Evolutionary conservation across 2,329 filamentous ascomycete species (phyloP).

Genomic region (Bipolaris zeicola): DNA sequence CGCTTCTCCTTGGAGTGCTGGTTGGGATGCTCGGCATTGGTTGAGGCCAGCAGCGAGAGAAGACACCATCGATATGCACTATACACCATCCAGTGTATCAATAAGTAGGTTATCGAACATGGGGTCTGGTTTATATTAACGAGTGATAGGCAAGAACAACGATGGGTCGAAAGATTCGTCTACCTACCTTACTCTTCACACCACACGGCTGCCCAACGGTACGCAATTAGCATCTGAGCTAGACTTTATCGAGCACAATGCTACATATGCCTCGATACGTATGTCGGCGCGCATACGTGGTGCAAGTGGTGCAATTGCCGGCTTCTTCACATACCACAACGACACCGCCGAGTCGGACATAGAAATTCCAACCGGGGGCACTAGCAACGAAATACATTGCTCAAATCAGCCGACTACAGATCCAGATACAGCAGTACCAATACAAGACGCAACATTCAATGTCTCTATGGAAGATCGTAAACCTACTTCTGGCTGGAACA

Average conservation of each 20-base stretch:
- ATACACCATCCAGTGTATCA: slow-evolving; percentile 6
- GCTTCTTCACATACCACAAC: slow-evolving; percentile 20
- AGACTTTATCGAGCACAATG: slow-evolving; percentile 16
- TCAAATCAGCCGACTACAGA: slow-evolving; percentile 18
- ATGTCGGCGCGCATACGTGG: slow-evolving; percentile 16
- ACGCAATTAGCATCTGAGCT: slow-evolving; percentile 14
- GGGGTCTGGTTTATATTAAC: not conserved
- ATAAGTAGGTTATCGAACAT: slow-evolving; percentile 8
- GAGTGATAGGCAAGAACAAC: not conserved
- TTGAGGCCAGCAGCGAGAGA: slow-evolving; percentile 2
- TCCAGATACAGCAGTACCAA: slow-evolving; percentile 9
- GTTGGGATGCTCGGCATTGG: slow-evolving; percentile 15
- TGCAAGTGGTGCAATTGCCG: slow-evolving; percentile 15
- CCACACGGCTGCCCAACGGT: slow-evolving; percentile 4
- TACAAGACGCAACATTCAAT: slow-evolving; percentile 18
- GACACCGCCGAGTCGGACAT: slow-evolving; percentile 20
- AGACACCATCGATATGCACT: slow-evolving; percentile 10
- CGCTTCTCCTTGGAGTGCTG: slow-evolving; percentile 12
- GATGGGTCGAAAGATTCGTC: not conserved
- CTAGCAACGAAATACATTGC: slow-evolving; percentile 5
- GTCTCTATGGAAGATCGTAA: slow-evolving; percentile 2
- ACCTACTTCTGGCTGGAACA: slow-evolving; percentile 13
- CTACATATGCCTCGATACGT: slow-evolving; percentile 18
- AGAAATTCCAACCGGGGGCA: slow-evolving; percentile 15
- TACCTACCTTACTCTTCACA: slow-evolving; percentile 13